Conservation (phyloP, 2,329 filamentous ascomycete genomes). For the Cytospora piceae region DNA sequence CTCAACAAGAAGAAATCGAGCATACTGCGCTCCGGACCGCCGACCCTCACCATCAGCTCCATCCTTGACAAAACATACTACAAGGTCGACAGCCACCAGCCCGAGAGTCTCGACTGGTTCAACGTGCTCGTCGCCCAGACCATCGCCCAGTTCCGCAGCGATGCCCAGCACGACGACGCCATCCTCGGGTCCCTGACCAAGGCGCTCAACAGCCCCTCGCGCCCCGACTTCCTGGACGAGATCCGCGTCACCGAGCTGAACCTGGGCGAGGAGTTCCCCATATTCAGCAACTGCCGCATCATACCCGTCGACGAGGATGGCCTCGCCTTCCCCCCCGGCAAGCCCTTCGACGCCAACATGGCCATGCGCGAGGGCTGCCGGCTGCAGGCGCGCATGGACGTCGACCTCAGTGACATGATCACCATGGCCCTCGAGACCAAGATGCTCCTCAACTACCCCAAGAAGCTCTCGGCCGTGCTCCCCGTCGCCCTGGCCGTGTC, state of each 20-base stretch:
- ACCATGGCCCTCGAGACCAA: slow-evolving; percentile 95
- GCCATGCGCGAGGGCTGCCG: slow-evolving; percentile 68
- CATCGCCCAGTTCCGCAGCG: slow-evolving; percentile 90
- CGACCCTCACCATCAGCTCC: slow-evolving; percentile 83
- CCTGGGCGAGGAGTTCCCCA: slow-evolving; percentile 95
- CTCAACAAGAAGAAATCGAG: slow-evolving; percentile 70
- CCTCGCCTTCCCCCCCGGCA: slow-evolving; percentile 55
- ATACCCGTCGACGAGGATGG: slow-evolving; percentile 88
- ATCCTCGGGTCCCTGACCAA: slow-evolving; percentile 85
- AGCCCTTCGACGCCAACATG: slow-evolving; percentile 55
- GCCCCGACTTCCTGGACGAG: slow-evolving; percentile 90
- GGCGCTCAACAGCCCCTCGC: slow-evolving; percentile 81
- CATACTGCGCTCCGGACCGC: slow-evolving; percentile 69
- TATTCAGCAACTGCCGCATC: slow-evolving; percentile 96
- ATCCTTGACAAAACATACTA: slow-evolving; percentile 98
- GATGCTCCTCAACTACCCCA: slow-evolving; percentile 91
- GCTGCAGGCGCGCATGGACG: slow-evolving; percentile 93
- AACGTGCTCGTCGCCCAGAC: slow-evolving; percentile 97
- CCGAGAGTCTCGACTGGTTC: slow-evolving; percentile 97
- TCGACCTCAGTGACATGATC: slow-evolving; percentile 94
- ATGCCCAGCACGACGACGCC: slow-evolving; percentile 88
- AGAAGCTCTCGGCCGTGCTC: slow-evolving; percentile 82
- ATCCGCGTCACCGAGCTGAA: slow-evolving; percentile 94
- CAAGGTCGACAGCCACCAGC: slow-evolving; percentile 92
- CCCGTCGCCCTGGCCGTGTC: slow-evolving; percentile 91